These are phyloP conservation scores for Penicillium thymicola DNA, from an alignment of 2,329 filamentous ascomycete genomes.

Conservation along the genomic window DNA sequence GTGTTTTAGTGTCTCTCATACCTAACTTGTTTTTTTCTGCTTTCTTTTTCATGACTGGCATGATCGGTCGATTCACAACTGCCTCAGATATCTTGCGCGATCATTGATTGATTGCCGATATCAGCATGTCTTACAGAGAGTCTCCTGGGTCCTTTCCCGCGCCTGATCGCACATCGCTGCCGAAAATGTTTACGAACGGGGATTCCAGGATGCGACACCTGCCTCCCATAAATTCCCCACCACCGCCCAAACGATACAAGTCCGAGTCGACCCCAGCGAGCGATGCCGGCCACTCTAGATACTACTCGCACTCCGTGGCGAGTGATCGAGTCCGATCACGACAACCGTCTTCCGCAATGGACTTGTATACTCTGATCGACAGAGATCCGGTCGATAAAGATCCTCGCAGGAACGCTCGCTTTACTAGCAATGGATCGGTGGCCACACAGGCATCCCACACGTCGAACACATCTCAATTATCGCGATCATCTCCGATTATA, in stretches of 20 bases:
- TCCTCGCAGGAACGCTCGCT: conserved; percentile 19
- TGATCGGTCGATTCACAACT: not conserved
- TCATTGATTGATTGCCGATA: not conserved
- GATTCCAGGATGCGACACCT: conserved; percentile 11
- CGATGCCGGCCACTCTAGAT: conserved; percentile 22
- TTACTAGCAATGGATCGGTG: conserved; percentile 32
- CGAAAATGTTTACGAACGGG: conserved; percentile 13
- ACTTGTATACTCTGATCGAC: conserved; percentile 34
- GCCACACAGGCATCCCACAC: conserved; percentile 20
- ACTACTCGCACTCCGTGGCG: conserved; percentile 27
- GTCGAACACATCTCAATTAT: conserved; percentile 18
- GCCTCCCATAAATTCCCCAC: conserved; percentile 21
- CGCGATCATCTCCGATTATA: conserved; percentile 19
- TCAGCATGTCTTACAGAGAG: conserved; percentile 3
- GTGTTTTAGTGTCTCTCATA: not conserved
- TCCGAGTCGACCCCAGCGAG: conserved; percentile 22
- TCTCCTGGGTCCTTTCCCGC: not conserved
- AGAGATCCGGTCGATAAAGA: conserved; percentile 26
- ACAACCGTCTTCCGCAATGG: conserved; percentile 38
- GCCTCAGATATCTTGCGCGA: not conserved
- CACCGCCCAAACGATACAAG: conserved; percentile 24
- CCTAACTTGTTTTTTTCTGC: not conserved
- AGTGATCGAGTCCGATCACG: conserved; percentile 31
- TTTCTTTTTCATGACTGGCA: not conserved
- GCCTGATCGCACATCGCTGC: not conserved